Evolutionary conservation across 441 rosid genomes (phyloP).

Genomic region (Corymbia calophylla): DNA sequence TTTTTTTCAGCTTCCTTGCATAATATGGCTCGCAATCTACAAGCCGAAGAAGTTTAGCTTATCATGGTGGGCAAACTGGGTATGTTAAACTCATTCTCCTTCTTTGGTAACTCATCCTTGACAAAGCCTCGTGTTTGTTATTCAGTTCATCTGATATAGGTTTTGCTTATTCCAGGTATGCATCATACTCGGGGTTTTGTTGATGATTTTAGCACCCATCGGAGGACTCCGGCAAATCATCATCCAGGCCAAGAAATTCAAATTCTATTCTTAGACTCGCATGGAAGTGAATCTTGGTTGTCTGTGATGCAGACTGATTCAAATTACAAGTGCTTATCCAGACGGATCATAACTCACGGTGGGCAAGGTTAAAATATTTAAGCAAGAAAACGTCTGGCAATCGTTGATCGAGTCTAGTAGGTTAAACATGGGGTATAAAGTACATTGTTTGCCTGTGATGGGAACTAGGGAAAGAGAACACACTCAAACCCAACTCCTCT

Average conservation of each 20-base stretch:
- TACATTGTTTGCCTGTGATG: not conserved
- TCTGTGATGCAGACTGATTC: not conserved
- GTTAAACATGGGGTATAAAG: not conserved
- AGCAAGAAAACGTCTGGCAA: not conserved
- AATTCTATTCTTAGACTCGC: slow-evolving; percentile 21
- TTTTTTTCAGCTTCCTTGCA: not conserved
- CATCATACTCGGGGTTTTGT: slow-evolving; percentile 14
- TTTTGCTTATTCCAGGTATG: slow-evolving; percentile 14
- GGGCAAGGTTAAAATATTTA: not conserved
- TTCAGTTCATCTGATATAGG: not conserved
- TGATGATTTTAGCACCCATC: slow-evolving; percentile 30
- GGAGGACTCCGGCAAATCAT: slow-evolving; percentile 31
- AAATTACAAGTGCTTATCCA: not conserved
- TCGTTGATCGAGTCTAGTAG: not conserved
- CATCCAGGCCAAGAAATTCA: slow-evolving; percentile 19
- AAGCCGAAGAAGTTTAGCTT: not conserved
- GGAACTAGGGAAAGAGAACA: not conserved
- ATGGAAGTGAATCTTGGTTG: not conserved
- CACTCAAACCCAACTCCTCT: not conserved
- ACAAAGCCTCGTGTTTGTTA: not conserved
- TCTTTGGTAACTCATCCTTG: not conserved
- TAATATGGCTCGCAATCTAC: not conserved
- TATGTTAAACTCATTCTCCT: not conserved
- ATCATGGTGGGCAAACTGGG: not conserved
- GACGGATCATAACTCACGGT: not conserved